These are phyloP conservation scores for Mycena olivaceomarginata DNA, from an alignment of 768 basidiomycete species.

Conservation along the genomic window DNA sequence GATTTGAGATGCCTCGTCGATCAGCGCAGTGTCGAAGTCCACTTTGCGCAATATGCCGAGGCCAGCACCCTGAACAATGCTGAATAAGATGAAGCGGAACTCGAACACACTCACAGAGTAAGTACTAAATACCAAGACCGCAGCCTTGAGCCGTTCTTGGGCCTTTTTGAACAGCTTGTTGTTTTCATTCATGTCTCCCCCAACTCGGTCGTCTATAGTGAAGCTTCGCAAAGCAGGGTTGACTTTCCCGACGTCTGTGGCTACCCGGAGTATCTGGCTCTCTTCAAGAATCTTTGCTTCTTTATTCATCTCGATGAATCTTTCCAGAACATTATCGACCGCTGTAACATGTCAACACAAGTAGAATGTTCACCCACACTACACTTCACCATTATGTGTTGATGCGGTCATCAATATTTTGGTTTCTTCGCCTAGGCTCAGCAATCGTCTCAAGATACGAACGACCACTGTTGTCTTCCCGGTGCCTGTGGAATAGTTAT, in stretches of 20 bases:
- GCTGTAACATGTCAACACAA: conserved; percentile 59
- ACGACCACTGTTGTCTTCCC: conserved; percentile 85
- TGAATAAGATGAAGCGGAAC: neutral
- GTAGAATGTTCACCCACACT: neutral
- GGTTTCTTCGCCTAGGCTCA: conserved; percentile 53
- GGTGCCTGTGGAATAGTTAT: conserved; percentile 65
- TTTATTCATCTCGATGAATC: conserved; percentile 72
- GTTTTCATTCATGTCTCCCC: conserved; percentile 80
- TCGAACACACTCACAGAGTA: conserved; percentile 65
- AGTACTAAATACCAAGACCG: conserved; percentile 78
- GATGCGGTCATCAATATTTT: conserved; percentile 84
- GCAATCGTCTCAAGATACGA: conserved; percentile 69
- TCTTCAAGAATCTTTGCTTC: conserved; percentile 65
- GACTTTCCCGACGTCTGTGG: conserved; percentile 80
- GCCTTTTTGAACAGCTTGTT: conserved; percentile 75
- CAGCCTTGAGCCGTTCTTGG: conserved; percentile 73
- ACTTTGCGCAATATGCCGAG: conserved; percentile 73
- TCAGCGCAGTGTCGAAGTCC: conserved; percentile 77
- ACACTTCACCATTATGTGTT: conserved; percentile 75
- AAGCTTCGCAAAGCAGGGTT: conserved; percentile 73
- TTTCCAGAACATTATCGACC: conserved; percentile 82
- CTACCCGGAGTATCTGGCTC: conserved; percentile 79
- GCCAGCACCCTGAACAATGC: conserved; percentile 64
- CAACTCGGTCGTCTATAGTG: conserved; percentile 79
- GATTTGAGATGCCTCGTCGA: conserved; percentile 84